Conservation (phyloP, 257 asterid species). For the Plantago ovata region DNA sequence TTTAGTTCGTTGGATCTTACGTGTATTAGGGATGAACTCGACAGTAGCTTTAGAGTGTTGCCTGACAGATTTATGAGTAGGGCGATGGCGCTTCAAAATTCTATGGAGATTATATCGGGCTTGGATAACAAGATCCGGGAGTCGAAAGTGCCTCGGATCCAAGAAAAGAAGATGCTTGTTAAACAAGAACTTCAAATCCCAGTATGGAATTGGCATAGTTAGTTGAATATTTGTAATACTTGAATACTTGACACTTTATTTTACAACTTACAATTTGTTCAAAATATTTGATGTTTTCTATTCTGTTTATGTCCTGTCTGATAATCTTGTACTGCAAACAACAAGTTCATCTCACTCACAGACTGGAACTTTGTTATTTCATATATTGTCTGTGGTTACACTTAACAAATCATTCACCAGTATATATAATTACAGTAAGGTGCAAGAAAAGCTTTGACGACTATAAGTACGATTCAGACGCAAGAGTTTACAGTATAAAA, state of each 20-base stretch:
- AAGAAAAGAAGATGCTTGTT: not conserved
- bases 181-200: not conserved
- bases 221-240: not conserved
- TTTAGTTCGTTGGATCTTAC: not conserved
- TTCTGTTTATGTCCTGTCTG: no score
- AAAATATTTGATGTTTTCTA: not conserved
- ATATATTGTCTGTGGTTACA: no score
- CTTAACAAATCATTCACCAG: not conserved
- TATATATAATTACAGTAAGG: constrained; percentile 1
- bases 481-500: constrained; percentile 1
- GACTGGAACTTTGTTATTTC: no score
- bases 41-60: not conserved
- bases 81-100: not conserved
- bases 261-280: not conserved
- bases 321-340: no score
- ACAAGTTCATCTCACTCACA: no score
- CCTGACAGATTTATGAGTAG: not conserved
- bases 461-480: not conserved
- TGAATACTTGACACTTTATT: no score
- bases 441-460: constrained; percentile 1
- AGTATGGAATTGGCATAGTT: not conserved
- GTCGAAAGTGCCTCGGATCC: not conserved
- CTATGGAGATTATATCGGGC: not conserved
- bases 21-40: not conserved
- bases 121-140: not conserved